Base-by-base conservation (phyloP, 352 stramenopile genomes). In the Pythium rhizo-oryzae region DNA sequence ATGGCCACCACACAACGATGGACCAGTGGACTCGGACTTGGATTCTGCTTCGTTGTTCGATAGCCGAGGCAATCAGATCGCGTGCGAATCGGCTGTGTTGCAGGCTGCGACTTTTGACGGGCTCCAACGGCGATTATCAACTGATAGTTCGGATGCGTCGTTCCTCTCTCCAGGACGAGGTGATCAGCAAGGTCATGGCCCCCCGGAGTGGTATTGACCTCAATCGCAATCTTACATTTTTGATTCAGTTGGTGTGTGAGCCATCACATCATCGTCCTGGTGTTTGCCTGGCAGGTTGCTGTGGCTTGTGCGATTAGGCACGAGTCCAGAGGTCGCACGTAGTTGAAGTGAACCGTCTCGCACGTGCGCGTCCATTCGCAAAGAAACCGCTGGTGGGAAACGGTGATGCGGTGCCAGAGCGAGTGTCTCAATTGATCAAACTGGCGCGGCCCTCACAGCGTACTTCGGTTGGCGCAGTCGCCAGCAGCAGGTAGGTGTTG, bases 71-170 rank as follows among this genome's bases (percentile, higher is more conserved):
- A 64, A 65, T 25, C 66, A 72, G 16, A 72, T 72, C 44, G 66
- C 66, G 18, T 72, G 66, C 50, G 66, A 72, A 28, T 72, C 66
- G 12, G 66, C 61, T 2, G 49, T 72, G 24, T 55, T 72, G 9
- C 59, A 68, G 23, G 33, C 60, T 19, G 66, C 66, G 7, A 72
- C n/a, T 21, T 51, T 65, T 43, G 23, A 56, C 4, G 39, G 24
- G 13, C 62, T 57, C 0, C 46, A 50, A 13, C 58, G 58, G 19
- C 65, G 58, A 47, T 41, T 72, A 11, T 72, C 66, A 28, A 61
- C 54, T 0, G 66, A 72, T 49, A 72, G 66, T 21, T 72, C 59
- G 3, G 66, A 72, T 28, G 66, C 49, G 0, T 47, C 66, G 6
- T 68, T 68, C 24, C 25, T 68, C 8, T 51, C 41, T 21, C 58